A percentile compares a stretch with the other conserved stretches of the same genome.
Evolutionary conservation across 306 rosid genomes (phyloP).

Genomic region (Sophora flavescens): DNA sequence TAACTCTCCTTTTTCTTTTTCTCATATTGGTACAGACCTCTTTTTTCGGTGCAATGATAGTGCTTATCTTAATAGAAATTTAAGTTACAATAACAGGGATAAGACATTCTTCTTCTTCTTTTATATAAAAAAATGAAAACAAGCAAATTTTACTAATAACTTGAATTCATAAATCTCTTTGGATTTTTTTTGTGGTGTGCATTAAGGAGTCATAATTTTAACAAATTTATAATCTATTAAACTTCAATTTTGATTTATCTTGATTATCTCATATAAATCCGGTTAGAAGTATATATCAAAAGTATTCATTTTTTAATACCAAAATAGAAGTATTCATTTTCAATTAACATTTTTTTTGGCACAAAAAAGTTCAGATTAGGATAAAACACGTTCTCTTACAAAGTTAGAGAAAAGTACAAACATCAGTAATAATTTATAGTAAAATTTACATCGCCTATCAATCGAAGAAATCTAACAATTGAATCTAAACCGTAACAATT

Average conservation of each 20-base stretch:
- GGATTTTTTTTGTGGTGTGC: neutral
- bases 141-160: neutral
- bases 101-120: neutral
- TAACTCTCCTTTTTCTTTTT: neutral
- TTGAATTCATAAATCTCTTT: neutral
- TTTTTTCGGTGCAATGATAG: constrained; percentile 18
- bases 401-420: too few relatives aligned
- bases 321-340: neutral
- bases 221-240: neutral
- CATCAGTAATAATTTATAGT: too few relatives aligned
- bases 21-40: neutral
- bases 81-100: neutral
- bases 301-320: neutral
- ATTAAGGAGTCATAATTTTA: neutral
- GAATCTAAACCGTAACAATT: too few relatives aligned
- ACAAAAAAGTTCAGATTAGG: too few relatives aligned
- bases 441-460: too few relatives aligned
- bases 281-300: neutral
- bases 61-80: neutral
- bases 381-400: too few relatives aligned
- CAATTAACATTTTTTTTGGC: too few relatives aligned
- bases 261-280: neutral
- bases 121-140: neutral
- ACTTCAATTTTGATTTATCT: neutral
- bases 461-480: too few relatives aligned